phyloP scores from a whole-genome alignment of 1,139 yeast species.

The Yamadazyma diospyri region DNA sequence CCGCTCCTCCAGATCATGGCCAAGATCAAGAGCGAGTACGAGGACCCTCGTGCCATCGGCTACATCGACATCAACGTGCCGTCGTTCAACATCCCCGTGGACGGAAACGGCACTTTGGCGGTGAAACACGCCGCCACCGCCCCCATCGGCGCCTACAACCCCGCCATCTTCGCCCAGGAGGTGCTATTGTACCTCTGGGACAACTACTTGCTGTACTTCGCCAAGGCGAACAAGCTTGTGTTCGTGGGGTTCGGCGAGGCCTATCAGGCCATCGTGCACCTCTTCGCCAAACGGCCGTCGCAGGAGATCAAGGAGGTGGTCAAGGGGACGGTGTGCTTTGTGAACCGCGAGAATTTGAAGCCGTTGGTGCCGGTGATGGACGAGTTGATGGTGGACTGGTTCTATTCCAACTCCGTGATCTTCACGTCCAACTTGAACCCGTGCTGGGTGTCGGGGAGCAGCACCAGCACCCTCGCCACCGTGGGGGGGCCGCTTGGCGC shows the following conservation, averaged over 20 bases:
- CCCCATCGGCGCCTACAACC: slow-evolving; percentile 42
- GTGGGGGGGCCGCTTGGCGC: slow-evolving; percentile 17
- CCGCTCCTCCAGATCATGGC: slow-evolving; percentile 39
- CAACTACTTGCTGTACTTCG: slow-evolving; percentile 75
- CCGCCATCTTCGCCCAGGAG: slow-evolving; percentile 71
- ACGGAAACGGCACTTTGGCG: slow-evolving; percentile 19
- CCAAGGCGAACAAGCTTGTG: slow-evolving; percentile 61
- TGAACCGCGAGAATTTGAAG: slow-evolving; percentile 62
- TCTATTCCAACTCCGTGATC: slow-evolving; percentile 77
- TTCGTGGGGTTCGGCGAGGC: slow-evolving; percentile 91
- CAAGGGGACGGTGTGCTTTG: slow-evolving; percentile 69
- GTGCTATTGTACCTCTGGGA: slow-evolving; percentile 83
- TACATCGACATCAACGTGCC: slow-evolving; percentile 85
- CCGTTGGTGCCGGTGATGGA: slow-evolving; percentile 84
- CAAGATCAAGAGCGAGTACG: slow-evolving; percentile 27
- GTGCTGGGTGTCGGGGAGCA: slow-evolving; percentile 57
- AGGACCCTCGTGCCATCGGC: slow-evolving; percentile 57
- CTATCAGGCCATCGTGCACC: slow-evolving; percentile 80
- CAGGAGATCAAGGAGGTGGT: slow-evolving; percentile 57
- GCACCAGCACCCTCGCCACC: slow-evolving; percentile 17
- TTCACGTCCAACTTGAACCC: slow-evolving; percentile 73
- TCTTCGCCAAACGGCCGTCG: slow-evolving; percentile 74
- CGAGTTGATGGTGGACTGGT: slow-evolving; percentile 90
- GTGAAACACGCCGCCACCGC: slow-evolving; percentile 21
- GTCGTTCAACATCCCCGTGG: slow-evolving; percentile 32